These are phyloP conservation scores for Lentinula boryana DNA, from an alignment of 768 basidiomycete genomes.

Conservation along the genomic window DNA sequence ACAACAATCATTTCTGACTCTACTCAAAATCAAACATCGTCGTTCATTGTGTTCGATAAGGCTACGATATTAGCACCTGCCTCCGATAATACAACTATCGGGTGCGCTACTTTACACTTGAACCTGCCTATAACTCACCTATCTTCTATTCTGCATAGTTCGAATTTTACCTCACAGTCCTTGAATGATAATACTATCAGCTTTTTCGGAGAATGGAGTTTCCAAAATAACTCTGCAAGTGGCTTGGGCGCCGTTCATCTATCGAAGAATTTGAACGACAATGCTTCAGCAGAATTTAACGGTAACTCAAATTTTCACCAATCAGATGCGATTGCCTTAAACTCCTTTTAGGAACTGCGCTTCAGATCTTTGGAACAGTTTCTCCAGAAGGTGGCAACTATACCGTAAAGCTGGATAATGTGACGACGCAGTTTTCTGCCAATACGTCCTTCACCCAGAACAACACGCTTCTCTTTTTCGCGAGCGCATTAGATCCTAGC, in stretches of 20 bases:
- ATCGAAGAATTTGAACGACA: constrained; percentile 21
- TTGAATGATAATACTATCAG: constrained; percentile 41
- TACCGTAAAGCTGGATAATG: constrained; percentile 47
- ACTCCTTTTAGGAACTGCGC: constrained; percentile 44
- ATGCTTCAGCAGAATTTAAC: constrained; percentile 18
- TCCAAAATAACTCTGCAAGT: constrained; percentile 14
- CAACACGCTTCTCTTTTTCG: constrained; percentile 56
- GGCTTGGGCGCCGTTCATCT: constrained; percentile 12
- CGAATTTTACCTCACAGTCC: constrained; percentile 26
- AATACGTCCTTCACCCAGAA: constrained; percentile 46
- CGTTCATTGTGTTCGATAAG: constrained; percentile 50
- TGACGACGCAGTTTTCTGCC: constrained; percentile 40
- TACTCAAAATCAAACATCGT: constrained; percentile 19
- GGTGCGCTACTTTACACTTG: constrained; percentile 12
- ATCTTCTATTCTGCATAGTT: constrained; percentile 15
- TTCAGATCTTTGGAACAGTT: constrained; percentile 54
- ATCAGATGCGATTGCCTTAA: neutral
- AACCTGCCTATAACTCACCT: neutral
- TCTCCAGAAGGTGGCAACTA: constrained; percentile 55
- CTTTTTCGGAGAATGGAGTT: constrained; percentile 54
- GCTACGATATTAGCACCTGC: constrained; percentile 42
- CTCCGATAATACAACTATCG: constrained; percentile 19
- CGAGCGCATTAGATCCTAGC: constrained; percentile 51
- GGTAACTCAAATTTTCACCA: constrained; percentile 18
- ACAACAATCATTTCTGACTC: constrained; percentile 35